Evolutionary conservation across 495 filamentous ascomycete species (phyloP).

Genomic region (Cryomyces minteri): DNA sequence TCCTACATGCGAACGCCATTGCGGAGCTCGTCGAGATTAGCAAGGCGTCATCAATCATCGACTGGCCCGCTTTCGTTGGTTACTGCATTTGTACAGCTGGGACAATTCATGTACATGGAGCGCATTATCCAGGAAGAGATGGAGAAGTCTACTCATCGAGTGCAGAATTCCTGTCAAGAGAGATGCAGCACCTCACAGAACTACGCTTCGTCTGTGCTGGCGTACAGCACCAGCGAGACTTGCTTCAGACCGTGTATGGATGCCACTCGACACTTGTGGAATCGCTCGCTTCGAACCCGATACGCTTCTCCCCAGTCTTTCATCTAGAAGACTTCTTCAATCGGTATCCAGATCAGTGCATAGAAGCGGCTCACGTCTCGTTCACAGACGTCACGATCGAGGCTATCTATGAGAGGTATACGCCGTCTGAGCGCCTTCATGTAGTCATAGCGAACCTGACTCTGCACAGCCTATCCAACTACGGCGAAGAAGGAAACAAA

Average conservation of each 20-base stretch:
- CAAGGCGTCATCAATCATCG: conserved; percentile 40
- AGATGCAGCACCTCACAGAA: conserved; percentile 62
- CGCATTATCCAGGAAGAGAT: conserved; percentile 52
- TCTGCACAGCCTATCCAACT: too few species aligned
- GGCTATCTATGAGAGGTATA: conserved; percentile 13
- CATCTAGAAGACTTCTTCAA: conserved; percentile 79
- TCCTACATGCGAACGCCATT: conserved; percentile 73
- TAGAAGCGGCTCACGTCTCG: conserved; percentile 38
- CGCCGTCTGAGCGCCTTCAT: too few species aligned
- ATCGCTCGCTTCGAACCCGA: conserved; percentile 41
- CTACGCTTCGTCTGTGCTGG: conserved; percentile 56
- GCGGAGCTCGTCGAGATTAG: conserved; percentile 67
- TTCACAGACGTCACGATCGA: conserved; percentile 18
- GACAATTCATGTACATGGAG: conserved; percentile 70
- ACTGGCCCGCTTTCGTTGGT: conserved; percentile 69
- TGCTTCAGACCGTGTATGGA: conserved; percentile 51
- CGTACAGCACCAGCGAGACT: conserved; percentile 61
- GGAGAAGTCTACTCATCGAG: conserved; percentile 45
- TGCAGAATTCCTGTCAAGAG: conserved; percentile 51
- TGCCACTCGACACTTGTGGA: conserved; percentile 60
- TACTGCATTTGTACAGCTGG: conserved; percentile 71
- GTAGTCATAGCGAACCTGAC: background rate
- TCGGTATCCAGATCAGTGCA: conserved; percentile 38
- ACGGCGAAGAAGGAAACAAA: too few species aligned
- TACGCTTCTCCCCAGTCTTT: conserved; percentile 59